Conservation (phyloP, 208 protist species). For the Crithidia sp. region DNA sequence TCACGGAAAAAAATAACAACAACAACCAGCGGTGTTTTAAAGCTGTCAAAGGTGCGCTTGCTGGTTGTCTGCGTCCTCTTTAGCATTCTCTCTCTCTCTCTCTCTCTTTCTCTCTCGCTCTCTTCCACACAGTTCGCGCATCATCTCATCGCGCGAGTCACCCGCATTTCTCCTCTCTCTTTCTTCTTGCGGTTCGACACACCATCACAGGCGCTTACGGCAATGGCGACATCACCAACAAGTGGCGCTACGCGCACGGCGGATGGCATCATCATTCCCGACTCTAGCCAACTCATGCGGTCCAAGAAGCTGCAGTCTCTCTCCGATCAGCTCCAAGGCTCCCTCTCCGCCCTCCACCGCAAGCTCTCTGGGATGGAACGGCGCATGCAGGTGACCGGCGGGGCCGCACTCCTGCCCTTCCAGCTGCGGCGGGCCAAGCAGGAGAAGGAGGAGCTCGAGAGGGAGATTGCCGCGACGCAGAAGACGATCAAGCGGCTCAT, state of each 20-base stretch:
- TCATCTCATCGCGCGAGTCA: no score
- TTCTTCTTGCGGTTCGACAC: background rate
- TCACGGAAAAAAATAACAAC: no score
- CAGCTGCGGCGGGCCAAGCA: slow-evolving; percentile 60
- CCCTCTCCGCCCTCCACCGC: slow-evolving; percentile 49
- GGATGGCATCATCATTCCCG: slow-evolving; percentile 35
- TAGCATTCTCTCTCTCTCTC: background rate
- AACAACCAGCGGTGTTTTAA: background rate
- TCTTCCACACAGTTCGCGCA: no score
- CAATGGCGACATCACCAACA: background rate
- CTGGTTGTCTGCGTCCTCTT: background rate
- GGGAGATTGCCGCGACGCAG: slow-evolving; percentile 61
- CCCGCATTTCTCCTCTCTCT: background rate
- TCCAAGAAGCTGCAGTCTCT: slow-evolving; percentile 54
- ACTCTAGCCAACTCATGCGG: slow-evolving; percentile 46
- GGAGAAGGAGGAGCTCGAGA: slow-evolving; percentile 58
- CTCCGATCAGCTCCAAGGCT: slow-evolving; percentile 58
- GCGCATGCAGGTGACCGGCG: slow-evolving; percentile 32
- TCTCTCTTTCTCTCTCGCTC: slow-evolving; percentile 1
- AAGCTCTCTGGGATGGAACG: slow-evolving; percentile 59
- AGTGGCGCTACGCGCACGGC: background rate
- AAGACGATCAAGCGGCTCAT: slow-evolving; percentile 49
- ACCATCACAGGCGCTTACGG: no score
- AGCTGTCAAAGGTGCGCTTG: no score
- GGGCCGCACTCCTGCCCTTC: slow-evolving; percentile 53